These are phyloP conservation scores for Citrus inodora DNA, from an alignment of 345 rosid species.

Conservation along the genomic window DNA sequence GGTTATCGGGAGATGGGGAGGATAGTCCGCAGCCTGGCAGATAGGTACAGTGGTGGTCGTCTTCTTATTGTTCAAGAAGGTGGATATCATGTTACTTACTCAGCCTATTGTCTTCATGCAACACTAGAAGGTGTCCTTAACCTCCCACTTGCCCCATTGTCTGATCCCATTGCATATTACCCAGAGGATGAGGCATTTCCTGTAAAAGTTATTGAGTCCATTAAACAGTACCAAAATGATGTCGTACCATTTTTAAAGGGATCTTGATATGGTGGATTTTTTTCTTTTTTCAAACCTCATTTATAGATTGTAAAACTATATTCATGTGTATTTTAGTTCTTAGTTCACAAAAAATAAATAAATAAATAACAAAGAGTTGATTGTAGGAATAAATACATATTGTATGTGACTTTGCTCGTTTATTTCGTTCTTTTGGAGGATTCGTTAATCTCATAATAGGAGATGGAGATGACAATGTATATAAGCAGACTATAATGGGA, in stretches of 20 bases:
- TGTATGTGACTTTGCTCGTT: not conserved
- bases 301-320: not conserved
- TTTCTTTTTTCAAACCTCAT: not conserved
- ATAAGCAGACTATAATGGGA: not conserved
- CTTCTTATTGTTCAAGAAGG: conserved; percentile 92
- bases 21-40: conserved; percentile 42
- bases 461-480: not conserved
- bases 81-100: conserved; percentile 81
- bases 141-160: conserved; percentile 43
- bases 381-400: not conserved
- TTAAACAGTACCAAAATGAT: conserved; percentile 40
- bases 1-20: conserved; percentile 72
- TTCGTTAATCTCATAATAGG: not conserved
- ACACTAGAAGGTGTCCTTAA: conserved; percentile 77
- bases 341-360: too few species aligned
- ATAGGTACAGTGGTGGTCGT: conserved; percentile 50
- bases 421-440: not conserved
- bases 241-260: conserved; percentile 45
- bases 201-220: conserved; percentile 48
- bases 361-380: not conserved
- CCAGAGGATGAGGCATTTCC: conserved; percentile 72
- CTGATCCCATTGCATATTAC: conserved; percentile 66
- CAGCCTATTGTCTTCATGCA: conserved; percentile 91
- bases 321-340: not conserved
- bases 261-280: conserved; percentile 24